Evolutionary conservation across 129 eudicot species (phyloP).

Genomic region (Dittrichia graveolens): DNA sequence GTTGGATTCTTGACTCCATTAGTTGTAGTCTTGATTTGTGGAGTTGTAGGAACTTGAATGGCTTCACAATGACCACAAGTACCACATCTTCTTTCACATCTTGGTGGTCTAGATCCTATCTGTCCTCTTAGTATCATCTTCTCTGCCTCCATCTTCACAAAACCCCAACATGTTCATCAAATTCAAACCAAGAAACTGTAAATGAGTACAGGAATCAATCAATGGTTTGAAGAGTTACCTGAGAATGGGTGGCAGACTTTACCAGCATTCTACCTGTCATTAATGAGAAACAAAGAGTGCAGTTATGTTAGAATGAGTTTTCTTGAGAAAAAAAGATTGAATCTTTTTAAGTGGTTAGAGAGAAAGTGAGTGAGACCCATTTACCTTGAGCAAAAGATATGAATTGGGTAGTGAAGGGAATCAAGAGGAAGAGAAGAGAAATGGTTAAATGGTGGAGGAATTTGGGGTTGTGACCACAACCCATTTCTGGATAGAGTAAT

Average conservation of each 20-base stretch:
- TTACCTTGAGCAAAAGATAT: conserved; percentile 58
- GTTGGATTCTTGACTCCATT: conserved; percentile 39
- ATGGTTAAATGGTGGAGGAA: conserved; percentile 36
- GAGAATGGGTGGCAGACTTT: conserved; percentile 36
- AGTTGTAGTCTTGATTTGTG: conserved; percentile 41
- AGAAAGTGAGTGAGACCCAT: conserved; percentile 9
- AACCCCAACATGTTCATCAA: not conserved
- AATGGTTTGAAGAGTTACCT: conserved; percentile 21
- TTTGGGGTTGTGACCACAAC: conserved; percentile 42
- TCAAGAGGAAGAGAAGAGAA: conserved; percentile 49
- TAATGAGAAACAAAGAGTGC: conserved; percentile 6
- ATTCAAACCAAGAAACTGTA: not conserved
- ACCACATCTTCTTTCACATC: conserved; percentile 75
- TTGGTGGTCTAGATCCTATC: conserved; percentile 91
- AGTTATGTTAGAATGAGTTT: conserved; percentile 1
- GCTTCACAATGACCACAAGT: conserved; percentile 87
- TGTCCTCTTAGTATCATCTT: conserved; percentile 49
- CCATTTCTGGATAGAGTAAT: conserved; percentile 48
- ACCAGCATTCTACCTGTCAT: conserved; percentile 49
- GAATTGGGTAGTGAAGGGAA: conserved; percentile 43
- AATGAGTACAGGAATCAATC: not conserved
- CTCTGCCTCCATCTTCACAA: conserved; percentile 36
- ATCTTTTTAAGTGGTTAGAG: not conserved
- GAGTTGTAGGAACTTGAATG: conserved; percentile 84
- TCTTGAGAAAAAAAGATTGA: not conserved